Evolutionary conservation across 192 early-diverging fungal genomes (phyloP).

Genomic region (Mortierella alpina): DNA sequence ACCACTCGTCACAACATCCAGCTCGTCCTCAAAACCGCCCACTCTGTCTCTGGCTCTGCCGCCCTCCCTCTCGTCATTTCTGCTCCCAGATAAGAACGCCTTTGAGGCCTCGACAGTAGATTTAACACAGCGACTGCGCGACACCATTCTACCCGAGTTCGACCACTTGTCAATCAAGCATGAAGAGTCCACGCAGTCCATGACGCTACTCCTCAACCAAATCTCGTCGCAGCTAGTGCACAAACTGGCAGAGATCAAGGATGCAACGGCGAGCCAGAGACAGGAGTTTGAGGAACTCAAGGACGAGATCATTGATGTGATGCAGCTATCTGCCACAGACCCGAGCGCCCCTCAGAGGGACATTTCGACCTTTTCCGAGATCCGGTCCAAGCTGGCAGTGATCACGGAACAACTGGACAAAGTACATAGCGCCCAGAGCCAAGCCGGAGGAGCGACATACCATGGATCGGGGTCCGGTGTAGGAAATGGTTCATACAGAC

Average conservation of each 20-base stretch:
- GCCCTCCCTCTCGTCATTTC: not conserved
- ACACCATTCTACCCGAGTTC: slow-evolving; percentile 46
- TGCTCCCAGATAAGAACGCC: not conserved
- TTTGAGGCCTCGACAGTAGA: slow-evolving; percentile 2
- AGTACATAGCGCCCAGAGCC: slow-evolving; percentile 11
- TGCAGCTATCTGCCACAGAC: slow-evolving; percentile 49
- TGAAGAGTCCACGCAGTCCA: slow-evolving; percentile 40
- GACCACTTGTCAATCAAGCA: slow-evolving; percentile 47
- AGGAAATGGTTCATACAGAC: slow-evolving; percentile 1
- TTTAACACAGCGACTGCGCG: slow-evolving; percentile 27
- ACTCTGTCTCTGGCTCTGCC: slow-evolving; percentile 15
- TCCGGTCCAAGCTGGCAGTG: slow-evolving; percentile 44
- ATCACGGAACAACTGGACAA: slow-evolving; percentile 36
- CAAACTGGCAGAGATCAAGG: slow-evolving; percentile 43
- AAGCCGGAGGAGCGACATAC: not conserved
- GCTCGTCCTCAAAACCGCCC: not conserved
- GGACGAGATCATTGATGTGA: slow-evolving; percentile 52
- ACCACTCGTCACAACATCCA: not conserved
- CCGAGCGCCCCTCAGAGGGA: slow-evolving; percentile 45
- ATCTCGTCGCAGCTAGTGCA: slow-evolving; percentile 37
- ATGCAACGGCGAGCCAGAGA: slow-evolving; percentile 33
- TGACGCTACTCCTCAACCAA: slow-evolving; percentile 58
- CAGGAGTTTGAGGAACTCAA: slow-evolving; percentile 54
- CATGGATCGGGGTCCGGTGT: not conserved
- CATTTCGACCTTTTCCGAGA: slow-evolving; percentile 35